These are phyloP conservation scores for Hyaloscypha hepaticicola DNA, from an alignment of 495 filamentous ascomycete genomes.

Conservation along the genomic window DNA sequence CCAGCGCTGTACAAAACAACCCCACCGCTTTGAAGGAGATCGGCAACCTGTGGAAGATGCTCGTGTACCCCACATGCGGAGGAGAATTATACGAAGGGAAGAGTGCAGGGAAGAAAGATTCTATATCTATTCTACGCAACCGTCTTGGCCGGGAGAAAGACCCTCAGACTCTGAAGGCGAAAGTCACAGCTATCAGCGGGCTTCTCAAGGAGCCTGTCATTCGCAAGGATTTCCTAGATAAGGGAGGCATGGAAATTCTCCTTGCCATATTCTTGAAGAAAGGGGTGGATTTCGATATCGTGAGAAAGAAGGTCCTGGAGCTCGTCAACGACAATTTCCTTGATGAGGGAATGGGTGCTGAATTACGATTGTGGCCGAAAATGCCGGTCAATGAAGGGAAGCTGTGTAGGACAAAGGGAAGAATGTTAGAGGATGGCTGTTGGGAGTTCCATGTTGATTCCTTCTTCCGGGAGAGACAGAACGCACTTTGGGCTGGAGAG, in stretches of 20 bases:
- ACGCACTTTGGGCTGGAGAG: conserved; percentile 25
- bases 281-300: conserved; percentile 38
- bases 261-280: conserved; percentile 44
- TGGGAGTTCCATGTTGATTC: conserved; percentile 31
- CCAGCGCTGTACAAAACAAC: conserved; percentile 61
- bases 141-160: conserved; percentile 33
- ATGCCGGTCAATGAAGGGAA: conserved; percentile 11
- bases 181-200: conserved; percentile 41
- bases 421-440: conserved; percentile 30
- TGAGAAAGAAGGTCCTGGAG: conserved; percentile 45
- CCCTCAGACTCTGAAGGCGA: conserved; percentile 37
- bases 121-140: conserved; percentile 33
- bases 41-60: conserved; percentile 39
- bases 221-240: conserved; percentile 50
- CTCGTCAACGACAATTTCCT: conserved; percentile 60
- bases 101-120: conserved; percentile 16
- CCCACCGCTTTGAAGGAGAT: conserved; percentile 54
- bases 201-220: conserved; percentile 45
- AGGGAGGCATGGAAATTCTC: conserved; percentile 45
- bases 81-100: background rate
- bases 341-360: conserved; percentile 56
- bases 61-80: conserved; percentile 32
- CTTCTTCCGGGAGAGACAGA: conserved; percentile 8
- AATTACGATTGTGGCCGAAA: conserved; percentile 48
- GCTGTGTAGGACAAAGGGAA: conserved; percentile 22